Evolutionary conservation across 495 filamentous ascomycete genomes (phyloP), one percentile per base, ranked within the genome.

Genomic region (Penicillium salamii): DNA sequence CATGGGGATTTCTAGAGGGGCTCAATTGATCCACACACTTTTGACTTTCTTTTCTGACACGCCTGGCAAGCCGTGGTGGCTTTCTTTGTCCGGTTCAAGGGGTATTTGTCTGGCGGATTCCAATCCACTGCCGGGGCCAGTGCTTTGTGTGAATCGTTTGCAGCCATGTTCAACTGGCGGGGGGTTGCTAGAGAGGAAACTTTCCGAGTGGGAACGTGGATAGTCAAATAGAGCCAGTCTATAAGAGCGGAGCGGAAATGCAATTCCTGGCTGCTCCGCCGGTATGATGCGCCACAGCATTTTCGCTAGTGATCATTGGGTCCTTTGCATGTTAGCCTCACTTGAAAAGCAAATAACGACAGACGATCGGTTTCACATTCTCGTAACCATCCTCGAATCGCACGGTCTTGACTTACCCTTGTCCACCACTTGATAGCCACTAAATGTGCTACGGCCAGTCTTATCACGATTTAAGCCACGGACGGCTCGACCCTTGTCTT

Each of bases 41-140:
- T 42, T 19, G 48, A 50, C 12, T 50, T 50, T 34, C 48, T 28
- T 24, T 42, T 43, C 12, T 42, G 38, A 20, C 48, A 50, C 5
- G 48, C 48, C 23, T 41, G 15, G 7, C 48, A 50, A 18, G 48
- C 48, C 20, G 42, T 45, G 7, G 42, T 45, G 32, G 42, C 42
- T 35, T 45, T 45, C 20, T 24, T 45, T 5, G 31, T 12, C 13
- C 42, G 18, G 12, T 18, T 15, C 4, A 34, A 18, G 7, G 41
- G 41, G 17, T 31, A 7, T 32, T 4, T 32, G 3, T 42, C 7
- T 23, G 13, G 29, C 8, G 28, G 12, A 2, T 14, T 45, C 13
- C 15, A 20, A 12, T 15, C 42, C n/a, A 29, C 17, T 1, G 19
- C 29, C 8, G 18, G 29, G 3, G 42, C 19, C 13, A 45, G 31